Base-by-base conservation (phyloP, 208 protist genomes). In the Leishmania major region DNA sequence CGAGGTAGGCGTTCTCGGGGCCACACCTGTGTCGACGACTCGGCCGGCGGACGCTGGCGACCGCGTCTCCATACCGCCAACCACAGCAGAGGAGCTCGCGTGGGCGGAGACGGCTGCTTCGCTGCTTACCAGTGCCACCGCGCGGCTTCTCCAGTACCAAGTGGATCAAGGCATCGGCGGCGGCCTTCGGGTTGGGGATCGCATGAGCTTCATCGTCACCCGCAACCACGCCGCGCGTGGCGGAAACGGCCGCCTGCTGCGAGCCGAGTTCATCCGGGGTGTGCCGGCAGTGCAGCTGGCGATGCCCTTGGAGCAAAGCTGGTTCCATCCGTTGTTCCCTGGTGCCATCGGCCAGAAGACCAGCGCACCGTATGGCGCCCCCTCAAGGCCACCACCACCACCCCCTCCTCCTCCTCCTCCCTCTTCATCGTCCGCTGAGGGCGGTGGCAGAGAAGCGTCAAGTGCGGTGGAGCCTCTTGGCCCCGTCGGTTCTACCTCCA, bases 251-350 rank as follows among this genome's bases (percentile, higher is more conserved):
- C 90, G 93, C 2, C 88, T 94, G 57, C 87, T 96, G 59, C 89
- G 92, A 5, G 93, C 92, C 35, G 92, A 95, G 75, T 83, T 89
- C 71, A 87, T 96, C 22, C 88, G 89, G 8, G 93, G 93, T 28
- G n/a, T 84, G 7, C 84, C 89, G 28, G 71, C 31, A 28, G 72
- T 64, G 47, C 67, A 62, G 74, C 92, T 89, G 79, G 90, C 91
- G 31, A 86, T 92, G 47, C 84, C 82, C 45, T 62, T 91, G 67
- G 93, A 96, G 84, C 93, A 94, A 77, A 85, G 87, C 1, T 96
- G 93, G 93, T 96, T 96, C 79, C 70, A 84, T 17, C 67, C 77
- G 7, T 13, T 91, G 47, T 95, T 96, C 75, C 84, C 85, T 13
- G 82, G 78, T 11, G 86, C 77, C 17, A 40, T 87, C 31, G 88